These are phyloP conservation scores for Salix brachista DNA, from an alignment of 345 rosid species.

Conservation along the genomic window DNA sequence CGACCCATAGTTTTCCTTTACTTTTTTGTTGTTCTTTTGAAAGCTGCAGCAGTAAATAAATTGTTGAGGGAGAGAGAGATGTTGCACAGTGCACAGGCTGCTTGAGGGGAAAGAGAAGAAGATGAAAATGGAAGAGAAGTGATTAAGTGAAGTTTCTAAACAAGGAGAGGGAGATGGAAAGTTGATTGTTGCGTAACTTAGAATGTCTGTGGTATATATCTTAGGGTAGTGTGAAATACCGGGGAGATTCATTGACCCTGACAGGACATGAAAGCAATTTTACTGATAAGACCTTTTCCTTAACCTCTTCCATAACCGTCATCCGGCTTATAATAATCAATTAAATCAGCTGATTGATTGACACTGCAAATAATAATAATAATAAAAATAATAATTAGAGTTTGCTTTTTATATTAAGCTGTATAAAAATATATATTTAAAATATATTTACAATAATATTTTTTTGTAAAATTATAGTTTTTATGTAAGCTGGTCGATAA, in stretches of 20 bases:
- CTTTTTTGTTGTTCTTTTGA: background rate
- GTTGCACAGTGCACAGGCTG: background rate
- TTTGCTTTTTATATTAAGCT: no score
- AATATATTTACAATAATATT: no score
- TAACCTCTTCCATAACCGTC: background rate
- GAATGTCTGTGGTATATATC: slow-evolving; percentile 8
- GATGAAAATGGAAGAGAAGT: background rate
- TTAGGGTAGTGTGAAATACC: background rate
- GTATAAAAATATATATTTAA: no score
- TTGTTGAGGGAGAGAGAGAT: background rate
- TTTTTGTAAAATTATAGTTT: no score
- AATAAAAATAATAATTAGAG: no score
- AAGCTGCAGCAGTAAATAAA: background rate
- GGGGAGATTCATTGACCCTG: background rate
- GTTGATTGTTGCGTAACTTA: slow-evolving; percentile 28
- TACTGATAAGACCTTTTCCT: background rate
- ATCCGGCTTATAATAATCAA: no score
- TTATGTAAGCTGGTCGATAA: no score
- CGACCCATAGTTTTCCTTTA: slow-evolving; percentile 39
- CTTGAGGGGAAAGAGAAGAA: slow-evolving; percentile 4
- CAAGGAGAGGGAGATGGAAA: slow-evolving; percentile 17
- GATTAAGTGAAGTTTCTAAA: slow-evolving; percentile 15
- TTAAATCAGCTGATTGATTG: no score
- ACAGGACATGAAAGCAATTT: background rate
- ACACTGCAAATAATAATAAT: no score